Conservation (phyloP, 2,329 filamentous ascomycete species). For the Capronia coronata region DNA sequence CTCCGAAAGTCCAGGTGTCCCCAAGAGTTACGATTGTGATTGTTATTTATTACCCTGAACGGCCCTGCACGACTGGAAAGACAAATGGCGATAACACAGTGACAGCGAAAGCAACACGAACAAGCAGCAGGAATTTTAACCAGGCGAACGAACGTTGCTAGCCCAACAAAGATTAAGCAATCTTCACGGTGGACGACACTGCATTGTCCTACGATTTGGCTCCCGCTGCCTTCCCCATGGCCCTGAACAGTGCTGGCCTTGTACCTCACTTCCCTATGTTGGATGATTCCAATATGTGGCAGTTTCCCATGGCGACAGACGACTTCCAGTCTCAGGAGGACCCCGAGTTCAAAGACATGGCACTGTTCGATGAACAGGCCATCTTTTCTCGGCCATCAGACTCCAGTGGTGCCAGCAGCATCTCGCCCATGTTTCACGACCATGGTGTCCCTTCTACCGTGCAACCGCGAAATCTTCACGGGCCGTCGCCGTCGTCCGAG, state of each 20-base stretch:
- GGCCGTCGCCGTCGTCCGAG: not conserved
- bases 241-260: not conserved
- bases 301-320: not conserved
- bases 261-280: not conserved
- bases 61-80: no score
- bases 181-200: no score
- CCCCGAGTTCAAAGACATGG: not conserved
- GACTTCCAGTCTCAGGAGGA: not conserved
- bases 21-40: no score
- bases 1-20: no score
- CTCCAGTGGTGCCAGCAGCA: not conserved
- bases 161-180: no score
- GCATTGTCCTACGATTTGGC: no score
- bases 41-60: no score
- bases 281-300: slow-evolving; percentile 3
- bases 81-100: no score
- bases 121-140: no score
- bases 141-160: no score
- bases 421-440: not conserved
- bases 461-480: slow-evolving; percentile 10
- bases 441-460: slow-evolving; percentile 5
- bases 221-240: not conserved
- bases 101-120: no score
- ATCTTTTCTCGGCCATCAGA: not conserved
- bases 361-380: not conserved